Evolutionary conservation across 192 early-diverging fungal genomes (phyloP).

Genomic region (Gorgonomyces haynaldii): DNA sequence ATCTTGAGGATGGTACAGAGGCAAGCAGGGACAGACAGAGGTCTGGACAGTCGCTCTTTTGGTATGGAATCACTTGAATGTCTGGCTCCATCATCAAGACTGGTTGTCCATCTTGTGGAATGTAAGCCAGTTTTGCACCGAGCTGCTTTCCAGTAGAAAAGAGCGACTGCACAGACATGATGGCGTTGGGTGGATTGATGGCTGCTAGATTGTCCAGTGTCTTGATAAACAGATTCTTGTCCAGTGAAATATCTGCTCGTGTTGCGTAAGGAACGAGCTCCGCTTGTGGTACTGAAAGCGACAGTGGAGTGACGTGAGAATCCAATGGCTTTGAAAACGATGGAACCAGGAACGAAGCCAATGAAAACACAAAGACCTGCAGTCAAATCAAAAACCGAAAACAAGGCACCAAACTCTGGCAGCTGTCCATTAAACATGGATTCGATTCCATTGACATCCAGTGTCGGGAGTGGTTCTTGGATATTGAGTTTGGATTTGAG

Average conservation of each 20-base stretch:
- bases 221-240: neutral
- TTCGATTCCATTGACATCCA: no score
- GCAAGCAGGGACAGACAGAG: slow-evolving; percentile 1
- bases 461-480: no score
- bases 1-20: slow-evolving; percentile 4
- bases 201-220: neutral
- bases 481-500: no score
- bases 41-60: neutral
- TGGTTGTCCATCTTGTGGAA: neutral
- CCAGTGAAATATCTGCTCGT: neutral
- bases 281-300: neutral
- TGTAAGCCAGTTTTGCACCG: neutral
- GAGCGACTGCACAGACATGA: neutral
- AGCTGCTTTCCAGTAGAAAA: slow-evolving; percentile 2
- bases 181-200: slow-evolving; percentile 7
- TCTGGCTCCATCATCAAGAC: slow-evolving; percentile 1
- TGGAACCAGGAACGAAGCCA: slow-evolving; percentile 7
- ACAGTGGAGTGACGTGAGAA: neutral
- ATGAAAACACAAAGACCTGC: slow-evolving; percentile 8
- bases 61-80: slow-evolving; percentile 4
- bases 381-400: no score
- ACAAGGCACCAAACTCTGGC: neutral
- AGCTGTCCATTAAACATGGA: neutral
- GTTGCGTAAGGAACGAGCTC: neutral
- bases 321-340: neutral